Evolutionary conservation across 495 filamentous ascomycete genomes (phyloP).

Genomic region (Penicillium parvum): DNA sequence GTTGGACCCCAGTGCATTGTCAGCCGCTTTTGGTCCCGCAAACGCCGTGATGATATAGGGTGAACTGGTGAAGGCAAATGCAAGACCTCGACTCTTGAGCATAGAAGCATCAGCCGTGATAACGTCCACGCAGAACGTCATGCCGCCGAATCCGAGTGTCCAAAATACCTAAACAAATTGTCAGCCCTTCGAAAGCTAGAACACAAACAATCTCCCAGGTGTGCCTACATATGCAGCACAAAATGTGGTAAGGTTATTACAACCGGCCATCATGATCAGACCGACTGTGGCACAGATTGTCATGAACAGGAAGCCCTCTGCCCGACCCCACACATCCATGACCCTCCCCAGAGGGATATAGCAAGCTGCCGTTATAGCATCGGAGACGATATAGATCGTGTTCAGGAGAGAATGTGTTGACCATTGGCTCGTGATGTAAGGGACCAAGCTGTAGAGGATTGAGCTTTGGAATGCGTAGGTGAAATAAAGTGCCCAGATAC

Average conservation of each 20-base stretch:
- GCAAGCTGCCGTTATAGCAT: constrained; percentile 25
- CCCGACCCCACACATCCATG: constrained; percentile 59
- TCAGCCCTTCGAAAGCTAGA: too few species aligned
- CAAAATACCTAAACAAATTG: constrained; percentile 44
- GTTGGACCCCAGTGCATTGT: constrained; percentile 32
- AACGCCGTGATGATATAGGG: constrained; percentile 41
- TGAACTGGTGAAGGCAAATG: constrained; percentile 52
- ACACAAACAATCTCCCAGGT: neutral
- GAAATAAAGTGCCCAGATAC: constrained; percentile 42
- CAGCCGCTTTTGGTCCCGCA: constrained; percentile 17
- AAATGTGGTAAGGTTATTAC: constrained; percentile 39
- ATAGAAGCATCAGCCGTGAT: constrained; percentile 56
- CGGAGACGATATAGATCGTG: constrained; percentile 49
- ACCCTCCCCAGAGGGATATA: constrained; percentile 60
- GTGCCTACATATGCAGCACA: constrained; percentile 42
- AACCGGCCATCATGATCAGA: constrained; percentile 43
- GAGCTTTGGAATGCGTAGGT: constrained; percentile 33
- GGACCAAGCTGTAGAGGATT: constrained; percentile 18
- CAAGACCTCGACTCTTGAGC: constrained; percentile 52
- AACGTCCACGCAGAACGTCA: constrained; percentile 46
- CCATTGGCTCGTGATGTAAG: constrained; percentile 43
- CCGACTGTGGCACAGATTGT: constrained; percentile 27
- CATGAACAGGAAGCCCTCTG: constrained; percentile 48
- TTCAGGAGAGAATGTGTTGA: constrained; percentile 51
- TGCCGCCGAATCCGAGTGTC: constrained; percentile 46